phyloP scores from a whole-genome alignment of 2,329 filamentous ascomycete genomes.

The Conoideocrella luteorostrata region DNA sequence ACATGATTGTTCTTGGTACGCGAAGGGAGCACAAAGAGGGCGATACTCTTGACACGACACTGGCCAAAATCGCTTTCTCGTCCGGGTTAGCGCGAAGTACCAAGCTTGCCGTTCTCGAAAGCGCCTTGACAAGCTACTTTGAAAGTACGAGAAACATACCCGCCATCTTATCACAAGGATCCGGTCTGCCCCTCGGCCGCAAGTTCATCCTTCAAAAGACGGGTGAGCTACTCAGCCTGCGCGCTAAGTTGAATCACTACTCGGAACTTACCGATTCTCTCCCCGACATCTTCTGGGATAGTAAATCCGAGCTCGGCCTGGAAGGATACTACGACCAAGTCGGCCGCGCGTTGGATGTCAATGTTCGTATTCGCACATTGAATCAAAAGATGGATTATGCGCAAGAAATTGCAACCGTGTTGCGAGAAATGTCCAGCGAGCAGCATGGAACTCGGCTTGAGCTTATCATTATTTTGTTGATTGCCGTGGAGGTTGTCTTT shows the following conservation, averaged over 20 bases:
- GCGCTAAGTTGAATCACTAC: slow-evolving; percentile 92
- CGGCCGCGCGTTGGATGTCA: slow-evolving; percentile 82
- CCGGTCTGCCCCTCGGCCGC: slow-evolving; percentile 41
- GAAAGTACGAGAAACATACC: slow-evolving; percentile 80
- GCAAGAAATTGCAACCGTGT: slow-evolving; percentile 84
- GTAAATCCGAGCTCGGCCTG: slow-evolving; percentile 76
- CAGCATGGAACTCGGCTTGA: slow-evolving; percentile 83
- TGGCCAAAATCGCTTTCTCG: slow-evolving; percentile 94
- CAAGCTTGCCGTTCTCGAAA: slow-evolving; percentile 88
- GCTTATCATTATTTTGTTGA: slow-evolving; percentile 93
- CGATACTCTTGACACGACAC: slow-evolving; percentile 51
- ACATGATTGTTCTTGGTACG: slow-evolving; percentile 84
- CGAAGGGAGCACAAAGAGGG: slow-evolving; percentile 44
- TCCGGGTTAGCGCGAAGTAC: slow-evolving; percentile 88
- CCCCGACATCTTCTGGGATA: slow-evolving; percentile 97
- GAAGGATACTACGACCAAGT: slow-evolving; percentile 96
- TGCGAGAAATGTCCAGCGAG: slow-evolving; percentile 84
- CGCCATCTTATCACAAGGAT: slow-evolving; percentile 63
- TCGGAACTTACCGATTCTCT: slow-evolving; percentile 92
- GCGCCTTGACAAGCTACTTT: slow-evolving; percentile 75
- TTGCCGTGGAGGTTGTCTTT: slow-evolving; percentile 86
- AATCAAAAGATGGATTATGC: slow-evolving; percentile 99
- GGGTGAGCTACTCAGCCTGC: slow-evolving; percentile 80
- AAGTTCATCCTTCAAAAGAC: slow-evolving; percentile 88
- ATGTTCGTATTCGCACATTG: slow-evolving; percentile 79